A percentile compares a stretch with the other conserved stretches of the same genome.
Conservation (phyloP, 768 basidiomycete genomes). For the Phylloporus arenicola region DNA sequence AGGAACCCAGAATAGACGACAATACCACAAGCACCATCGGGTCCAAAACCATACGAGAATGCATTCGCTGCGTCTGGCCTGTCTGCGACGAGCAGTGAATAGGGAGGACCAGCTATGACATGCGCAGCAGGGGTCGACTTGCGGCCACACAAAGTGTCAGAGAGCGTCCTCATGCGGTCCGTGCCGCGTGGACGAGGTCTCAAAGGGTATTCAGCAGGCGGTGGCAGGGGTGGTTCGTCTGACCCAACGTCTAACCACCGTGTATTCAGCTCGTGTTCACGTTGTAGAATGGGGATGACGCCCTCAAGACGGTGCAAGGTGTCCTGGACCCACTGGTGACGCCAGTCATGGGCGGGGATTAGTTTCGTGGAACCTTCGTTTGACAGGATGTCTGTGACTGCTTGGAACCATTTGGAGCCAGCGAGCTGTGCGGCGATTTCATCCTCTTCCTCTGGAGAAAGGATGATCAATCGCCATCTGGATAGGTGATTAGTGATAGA, state of each 20-base stretch:
- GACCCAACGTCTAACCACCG: slow-evolving; percentile 51
- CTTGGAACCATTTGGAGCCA: slow-evolving; percentile 81
- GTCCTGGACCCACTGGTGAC: slow-evolving; percentile 79
- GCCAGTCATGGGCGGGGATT: slow-evolving; percentile 79
- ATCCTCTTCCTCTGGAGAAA: slow-evolving; percentile 92
- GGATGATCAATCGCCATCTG: slow-evolving; percentile 82
- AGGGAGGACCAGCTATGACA: slow-evolving; percentile 74
- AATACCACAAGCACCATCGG: slow-evolving; percentile 86
- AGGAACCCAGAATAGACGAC: slow-evolving; percentile 94
- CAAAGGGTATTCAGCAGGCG: slow-evolving; percentile 75
- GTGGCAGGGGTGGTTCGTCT: slow-evolving; percentile 61
- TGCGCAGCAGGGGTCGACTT: slow-evolving; percentile 44
- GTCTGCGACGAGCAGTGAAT: slow-evolving; percentile 85
- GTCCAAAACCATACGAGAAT: slow-evolving; percentile 93
- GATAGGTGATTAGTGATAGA: slow-evolving; percentile 4
- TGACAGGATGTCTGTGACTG: slow-evolving; percentile 74
- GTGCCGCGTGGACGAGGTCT: slow-evolving; percentile 77
- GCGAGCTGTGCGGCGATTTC: slow-evolving; percentile 77
- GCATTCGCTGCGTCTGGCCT: slow-evolving; percentile 82
- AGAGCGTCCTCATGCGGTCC: slow-evolving; percentile 60
- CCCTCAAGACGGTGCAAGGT: slow-evolving; percentile 74
- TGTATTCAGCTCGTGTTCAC: slow-evolving; percentile 49
- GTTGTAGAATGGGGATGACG: slow-evolving; percentile 62
- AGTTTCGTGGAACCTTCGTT: slow-evolving; percentile 56
- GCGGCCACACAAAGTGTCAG: slow-evolving; percentile 44